A percentile compares a stretch with the other conserved stretches of the same genome.
These are phyloP conservation scores for Helicostylum pulchrum DNA, from an alignment of 192 early-diverging fungal species.

Conservation along the genomic window DNA sequence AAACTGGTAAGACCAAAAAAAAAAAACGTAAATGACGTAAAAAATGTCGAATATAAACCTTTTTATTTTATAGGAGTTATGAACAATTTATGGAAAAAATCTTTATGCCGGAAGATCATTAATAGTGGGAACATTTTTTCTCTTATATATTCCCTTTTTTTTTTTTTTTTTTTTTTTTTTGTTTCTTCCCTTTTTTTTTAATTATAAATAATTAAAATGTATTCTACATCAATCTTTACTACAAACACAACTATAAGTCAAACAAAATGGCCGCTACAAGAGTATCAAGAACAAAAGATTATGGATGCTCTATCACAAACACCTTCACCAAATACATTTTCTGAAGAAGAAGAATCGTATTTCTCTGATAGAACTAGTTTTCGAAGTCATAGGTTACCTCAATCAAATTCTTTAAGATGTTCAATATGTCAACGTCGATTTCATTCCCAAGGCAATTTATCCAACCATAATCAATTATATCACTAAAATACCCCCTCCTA, in stretches of 20 bases:
- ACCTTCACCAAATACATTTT: background rate
- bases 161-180: background rate
- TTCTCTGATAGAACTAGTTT: constrained; percentile 8
- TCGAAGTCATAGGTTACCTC: background rate
- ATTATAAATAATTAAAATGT: constrained; percentile 3
- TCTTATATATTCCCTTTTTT: background rate
- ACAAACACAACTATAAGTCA: background rate
- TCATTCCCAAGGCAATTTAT: constrained; percentile 18
- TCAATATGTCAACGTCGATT: constrained; percentile 18
- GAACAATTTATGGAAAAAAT: constrained; percentile 36
- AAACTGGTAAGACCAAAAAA: constrained; percentile 42
- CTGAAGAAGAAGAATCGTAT: constrained; percentile 8
- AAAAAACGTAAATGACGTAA: background rate
- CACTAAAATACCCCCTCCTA: background rate
- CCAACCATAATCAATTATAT: constrained; percentile 18
- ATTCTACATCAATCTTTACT: background rate
- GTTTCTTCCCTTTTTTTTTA: background rate
- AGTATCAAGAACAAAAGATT: constrained; percentile 1
- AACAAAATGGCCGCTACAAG: constrained; percentile 12
- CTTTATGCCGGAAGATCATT: constrained; percentile 36
- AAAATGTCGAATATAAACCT: background rate
- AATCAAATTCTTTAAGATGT: constrained; percentile 6
- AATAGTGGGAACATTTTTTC: background rate
- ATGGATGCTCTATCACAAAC: constrained; percentile 13
- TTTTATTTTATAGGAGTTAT: constrained; percentile 27